These are phyloP conservation scores for Pisolithus marmoratus DNA, from an alignment of 768 basidiomycete genomes.

Conservation along the genomic window DNA sequence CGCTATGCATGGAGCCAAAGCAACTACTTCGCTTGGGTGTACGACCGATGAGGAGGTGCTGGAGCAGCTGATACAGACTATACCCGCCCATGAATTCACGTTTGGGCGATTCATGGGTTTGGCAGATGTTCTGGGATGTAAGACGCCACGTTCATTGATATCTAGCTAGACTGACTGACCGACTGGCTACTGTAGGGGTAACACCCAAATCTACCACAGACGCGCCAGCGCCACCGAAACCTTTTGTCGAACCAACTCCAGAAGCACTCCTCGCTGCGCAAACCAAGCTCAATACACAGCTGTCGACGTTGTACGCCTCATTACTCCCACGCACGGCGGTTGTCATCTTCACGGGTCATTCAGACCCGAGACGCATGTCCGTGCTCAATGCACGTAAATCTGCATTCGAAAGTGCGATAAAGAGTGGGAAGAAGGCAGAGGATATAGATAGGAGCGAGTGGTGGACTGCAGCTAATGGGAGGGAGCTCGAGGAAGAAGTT, in stretches of 20 bases:
- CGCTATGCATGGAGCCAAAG: slow-evolving; percentile 82
- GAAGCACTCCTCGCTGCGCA: slow-evolving; percentile 36
- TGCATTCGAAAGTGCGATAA: slow-evolving; percentile 64
- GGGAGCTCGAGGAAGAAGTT: slow-evolving; percentile 75
- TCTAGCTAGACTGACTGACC: neutral
- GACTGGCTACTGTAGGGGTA: slow-evolving; percentile 42
- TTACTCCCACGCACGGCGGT: slow-evolving; percentile 80
- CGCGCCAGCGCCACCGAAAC: slow-evolving; percentile 15
- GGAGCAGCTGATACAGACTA: slow-evolving; percentile 54
- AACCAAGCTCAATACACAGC: slow-evolving; percentile 50
- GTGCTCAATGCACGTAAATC: slow-evolving; percentile 62
- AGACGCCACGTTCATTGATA: slow-evolving; percentile 15
- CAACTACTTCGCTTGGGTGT: slow-evolving; percentile 71
- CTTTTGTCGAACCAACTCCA: slow-evolving; percentile 27
- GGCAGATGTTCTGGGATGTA: slow-evolving; percentile 80
- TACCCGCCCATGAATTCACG: slow-evolving; percentile 67
- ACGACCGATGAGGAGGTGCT: slow-evolving; percentile 73
- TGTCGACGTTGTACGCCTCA: slow-evolving; percentile 55
- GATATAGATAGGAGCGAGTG: slow-evolving; percentile 48
- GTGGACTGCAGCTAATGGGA: slow-evolving; percentile 75
- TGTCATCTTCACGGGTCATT: slow-evolving; percentile 83
- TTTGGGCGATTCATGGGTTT: slow-evolving; percentile 83
- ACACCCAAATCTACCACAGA: slow-evolving; percentile 49
- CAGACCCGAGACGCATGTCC: slow-evolving; percentile 80
- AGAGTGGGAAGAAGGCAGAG: slow-evolving; percentile 49